phyloP scores from a whole-genome alignment of 1,284 basidiomycete genomes.

The Fistulinella cinereoalba region DNA sequence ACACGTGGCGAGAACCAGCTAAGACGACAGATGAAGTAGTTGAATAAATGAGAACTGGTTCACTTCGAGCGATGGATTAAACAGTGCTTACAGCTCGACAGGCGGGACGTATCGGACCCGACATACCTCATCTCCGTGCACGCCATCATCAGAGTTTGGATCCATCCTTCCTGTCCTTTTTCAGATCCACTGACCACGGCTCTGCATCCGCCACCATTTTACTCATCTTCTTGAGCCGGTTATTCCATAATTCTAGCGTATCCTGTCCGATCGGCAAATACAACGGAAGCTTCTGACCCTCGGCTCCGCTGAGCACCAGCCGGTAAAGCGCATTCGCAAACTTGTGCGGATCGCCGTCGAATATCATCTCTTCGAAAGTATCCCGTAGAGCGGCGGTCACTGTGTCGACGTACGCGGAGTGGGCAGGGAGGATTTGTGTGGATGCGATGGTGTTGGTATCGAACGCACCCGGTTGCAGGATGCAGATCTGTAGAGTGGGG shows the following conservation, averaged over 20 bases:
- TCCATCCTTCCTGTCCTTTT: slow-evolving; percentile 2
- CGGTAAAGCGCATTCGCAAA: slow-evolving; percentile 12
- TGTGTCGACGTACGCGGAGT: slow-evolving; percentile 15
- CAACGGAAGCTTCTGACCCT: slow-evolving; percentile 7
- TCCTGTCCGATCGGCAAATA: slow-evolving; percentile 18
- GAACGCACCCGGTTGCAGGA: slow-evolving; percentile 19
- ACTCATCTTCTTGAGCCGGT: neutral
- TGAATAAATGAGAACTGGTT: no score
- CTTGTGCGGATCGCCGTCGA: slow-evolving; percentile 16
- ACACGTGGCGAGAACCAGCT: no score
- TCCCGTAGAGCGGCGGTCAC: neutral
- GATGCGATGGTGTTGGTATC: slow-evolving; percentile 4
- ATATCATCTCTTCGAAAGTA: neutral
- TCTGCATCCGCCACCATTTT: neutral
- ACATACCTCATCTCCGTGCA: no score
- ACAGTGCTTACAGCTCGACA: no score
- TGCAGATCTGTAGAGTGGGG: slow-evolving; percentile 11
- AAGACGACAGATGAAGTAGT: no score
- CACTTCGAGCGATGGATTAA: no score
- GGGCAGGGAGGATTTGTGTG: neutral
- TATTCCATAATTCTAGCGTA: slow-evolving; percentile 6
- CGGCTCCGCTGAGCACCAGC: slow-evolving; percentile 5
- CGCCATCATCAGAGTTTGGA: slow-evolving; percentile 5
- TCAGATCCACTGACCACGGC: slow-evolving; percentile 19
- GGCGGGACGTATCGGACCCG: no score